phyloP scores from a whole-genome alignment of 768 basidiomycete species.

The Hortiboletus flavorubellus region DNA sequence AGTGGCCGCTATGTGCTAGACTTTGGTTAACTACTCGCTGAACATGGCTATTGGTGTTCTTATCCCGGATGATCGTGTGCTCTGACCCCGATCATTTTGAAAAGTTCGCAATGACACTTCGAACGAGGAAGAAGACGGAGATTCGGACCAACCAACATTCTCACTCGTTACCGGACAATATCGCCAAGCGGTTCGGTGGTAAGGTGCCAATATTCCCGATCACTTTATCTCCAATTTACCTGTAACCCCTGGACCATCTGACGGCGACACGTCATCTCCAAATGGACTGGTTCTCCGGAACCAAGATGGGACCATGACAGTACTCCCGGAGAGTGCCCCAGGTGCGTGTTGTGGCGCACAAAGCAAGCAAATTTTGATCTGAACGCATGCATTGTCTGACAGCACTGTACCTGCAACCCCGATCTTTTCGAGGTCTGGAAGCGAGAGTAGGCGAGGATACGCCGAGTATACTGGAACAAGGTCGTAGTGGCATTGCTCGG shows the following conservation, averaged over 20 bases:
- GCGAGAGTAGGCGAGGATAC: constrained; percentile 70
- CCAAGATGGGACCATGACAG: constrained; percentile 56
- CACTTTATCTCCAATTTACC: neutral
- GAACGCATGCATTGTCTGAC: constrained; percentile 21
- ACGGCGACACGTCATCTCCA: constrained; percentile 24
- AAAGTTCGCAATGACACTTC: constrained; percentile 4
- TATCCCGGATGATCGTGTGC: neutral
- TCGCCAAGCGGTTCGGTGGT: constrained; percentile 66
- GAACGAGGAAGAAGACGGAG: constrained; percentile 40
- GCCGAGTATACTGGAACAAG: constrained; percentile 83
- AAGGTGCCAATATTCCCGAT: constrained; percentile 1
- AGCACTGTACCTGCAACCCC: constrained; percentile 67
- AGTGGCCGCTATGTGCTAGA: constrained; percentile 77
- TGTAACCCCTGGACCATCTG: constrained; percentile 10
- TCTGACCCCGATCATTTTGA: neutral
- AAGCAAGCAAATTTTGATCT: constrained; percentile 4
- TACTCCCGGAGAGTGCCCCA: constrained; percentile 63
- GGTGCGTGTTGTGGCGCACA: constrained; percentile 41
- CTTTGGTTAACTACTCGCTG: constrained; percentile 57
- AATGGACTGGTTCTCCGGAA: constrained; percentile 58
- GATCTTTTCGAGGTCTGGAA: constrained; percentile 83
- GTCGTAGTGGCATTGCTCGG: constrained; percentile 83
- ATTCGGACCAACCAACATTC: constrained; percentile 74
- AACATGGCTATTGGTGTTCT: constrained; percentile 21
- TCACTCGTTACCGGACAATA: constrained; percentile 87